phyloP scores from a whole-genome alignment of 257 asterid genomes.

The Solanum pimpinellifolium region DNA sequence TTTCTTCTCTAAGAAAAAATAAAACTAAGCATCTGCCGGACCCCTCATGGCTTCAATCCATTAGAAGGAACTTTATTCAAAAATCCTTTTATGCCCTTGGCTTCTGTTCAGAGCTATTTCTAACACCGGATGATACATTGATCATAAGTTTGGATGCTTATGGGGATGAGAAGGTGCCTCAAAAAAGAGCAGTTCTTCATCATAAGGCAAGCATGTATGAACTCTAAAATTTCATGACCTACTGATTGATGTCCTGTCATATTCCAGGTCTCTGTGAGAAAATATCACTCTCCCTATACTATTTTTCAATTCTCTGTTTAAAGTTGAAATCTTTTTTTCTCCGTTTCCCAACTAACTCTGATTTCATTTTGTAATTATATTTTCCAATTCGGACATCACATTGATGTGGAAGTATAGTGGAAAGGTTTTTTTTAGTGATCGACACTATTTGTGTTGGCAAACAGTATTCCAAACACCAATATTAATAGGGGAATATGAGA shows the following conservation, averaged over 20 bases:
- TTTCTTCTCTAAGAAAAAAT: constrained; percentile 23
- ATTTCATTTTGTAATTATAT: not conserved
- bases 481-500: not conserved
- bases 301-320: not conserved
- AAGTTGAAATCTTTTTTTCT: not conserved
- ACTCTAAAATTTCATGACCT: not conserved
- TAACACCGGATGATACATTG: constrained; percentile 50
- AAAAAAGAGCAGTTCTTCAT: constrained; percentile 62
- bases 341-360: not conserved
- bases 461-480: not conserved
- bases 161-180: constrained; percentile 23
- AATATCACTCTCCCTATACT: not conserved
- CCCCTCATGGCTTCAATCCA: constrained; percentile 25
- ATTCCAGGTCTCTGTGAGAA: not conserved
- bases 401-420: not conserved
- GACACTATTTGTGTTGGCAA: not conserved
- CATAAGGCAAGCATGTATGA: constrained; percentile 78
- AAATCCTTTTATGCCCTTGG: constrained; percentile 47
- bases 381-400: not conserved
- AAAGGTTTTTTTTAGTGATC: not conserved
- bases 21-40: constrained; percentile 14
- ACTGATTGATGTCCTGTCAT: not conserved
- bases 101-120: constrained; percentile 55
- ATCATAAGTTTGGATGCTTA: constrained; percentile 37
- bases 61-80: constrained; percentile 36